Percentiles rank a stretch among this genome's conserved stretches.
phyloP scores from a whole-genome alignment of 1,284 basidiomycete species.

The Papiliotrema fonsecae region DNA sequence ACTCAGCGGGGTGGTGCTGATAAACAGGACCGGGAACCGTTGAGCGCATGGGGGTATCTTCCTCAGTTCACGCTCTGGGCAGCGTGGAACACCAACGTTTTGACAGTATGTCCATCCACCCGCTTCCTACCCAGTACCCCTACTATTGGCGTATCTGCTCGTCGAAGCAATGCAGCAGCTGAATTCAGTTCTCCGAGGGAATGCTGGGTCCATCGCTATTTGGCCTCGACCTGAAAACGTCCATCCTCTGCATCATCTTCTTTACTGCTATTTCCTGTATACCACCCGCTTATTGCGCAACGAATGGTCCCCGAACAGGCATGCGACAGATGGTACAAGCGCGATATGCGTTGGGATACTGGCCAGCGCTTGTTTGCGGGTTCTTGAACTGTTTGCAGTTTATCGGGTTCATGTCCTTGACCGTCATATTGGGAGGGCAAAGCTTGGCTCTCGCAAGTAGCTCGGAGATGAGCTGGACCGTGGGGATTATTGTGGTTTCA shows the following conservation, averaged over 20 bases:
- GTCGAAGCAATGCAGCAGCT: background rate
- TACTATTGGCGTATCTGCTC: background rate
- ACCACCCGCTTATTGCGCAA: conserved; percentile 51
- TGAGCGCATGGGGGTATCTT: conserved; percentile 33
- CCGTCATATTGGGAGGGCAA: conserved; percentile 73
- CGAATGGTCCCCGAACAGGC: conserved; percentile 76
- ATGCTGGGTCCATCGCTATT: conserved; percentile 39
- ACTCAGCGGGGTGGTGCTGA: background rate
- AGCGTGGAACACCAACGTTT: conserved; percentile 44
- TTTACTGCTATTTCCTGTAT: conserved; percentile 30
- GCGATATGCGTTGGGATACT: conserved; percentile 71
- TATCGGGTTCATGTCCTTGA: conserved; percentile 70
- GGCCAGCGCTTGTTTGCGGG: conserved; percentile 61
- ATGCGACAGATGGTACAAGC: conserved; percentile 81
- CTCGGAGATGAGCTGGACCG: conserved; percentile 52
- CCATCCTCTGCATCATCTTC: conserved; percentile 30
- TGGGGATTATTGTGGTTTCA: conserved; percentile 83
- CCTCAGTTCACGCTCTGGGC: conserved; percentile 43
- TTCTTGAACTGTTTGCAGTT: conserved; percentile 61
- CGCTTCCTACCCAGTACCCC: background rate
- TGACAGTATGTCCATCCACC: conserved; percentile 25
- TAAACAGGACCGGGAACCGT: conserved; percentile 27
- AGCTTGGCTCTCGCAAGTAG: conserved; percentile 66
- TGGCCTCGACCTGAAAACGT: conserved; percentile 31
- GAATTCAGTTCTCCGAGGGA: conserved; percentile 38